Conservation (phyloP, 108 stramenopile genomes). For the Chaetoceros tenuissimus region DNA sequence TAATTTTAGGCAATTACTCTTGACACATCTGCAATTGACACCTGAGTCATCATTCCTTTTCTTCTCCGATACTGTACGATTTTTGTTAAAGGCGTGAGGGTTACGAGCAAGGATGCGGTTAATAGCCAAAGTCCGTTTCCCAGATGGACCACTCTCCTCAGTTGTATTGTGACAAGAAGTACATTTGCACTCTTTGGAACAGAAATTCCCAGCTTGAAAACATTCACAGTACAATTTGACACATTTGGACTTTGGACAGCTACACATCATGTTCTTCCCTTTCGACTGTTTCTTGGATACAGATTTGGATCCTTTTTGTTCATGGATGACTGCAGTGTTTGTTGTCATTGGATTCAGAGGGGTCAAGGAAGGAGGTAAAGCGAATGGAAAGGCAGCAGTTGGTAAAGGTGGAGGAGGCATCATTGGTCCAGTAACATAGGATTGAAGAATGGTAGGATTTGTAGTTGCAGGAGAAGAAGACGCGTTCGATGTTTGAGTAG, state of each 20-base stretch:
- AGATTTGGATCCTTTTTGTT: neutral
- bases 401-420: too few relatives aligned
- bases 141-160: neutral
- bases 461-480: too few relatives aligned
- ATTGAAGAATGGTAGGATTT: too few relatives aligned
- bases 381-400: too few relatives aligned
- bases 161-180: neutral
- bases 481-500: too few relatives aligned
- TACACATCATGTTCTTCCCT: too few relatives aligned
- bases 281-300: too few relatives aligned
- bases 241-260: neutral
- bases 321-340: neutral
- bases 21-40: conserved; percentile 8
- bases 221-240: neutral
- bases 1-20: conserved; percentile 10
- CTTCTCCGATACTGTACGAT: neutral
- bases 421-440: too few relatives aligned
- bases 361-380: too few relatives aligned
- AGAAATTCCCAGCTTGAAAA: neutral
- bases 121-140: neutral
- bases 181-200: neutral
- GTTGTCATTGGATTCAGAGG: neutral
- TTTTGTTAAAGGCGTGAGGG: neutral
- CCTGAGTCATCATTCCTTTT: neutral
- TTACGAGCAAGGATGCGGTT: neutral